Conservation (phyloP, 345 rosid species). For the Murraya paniculata region DNA sequence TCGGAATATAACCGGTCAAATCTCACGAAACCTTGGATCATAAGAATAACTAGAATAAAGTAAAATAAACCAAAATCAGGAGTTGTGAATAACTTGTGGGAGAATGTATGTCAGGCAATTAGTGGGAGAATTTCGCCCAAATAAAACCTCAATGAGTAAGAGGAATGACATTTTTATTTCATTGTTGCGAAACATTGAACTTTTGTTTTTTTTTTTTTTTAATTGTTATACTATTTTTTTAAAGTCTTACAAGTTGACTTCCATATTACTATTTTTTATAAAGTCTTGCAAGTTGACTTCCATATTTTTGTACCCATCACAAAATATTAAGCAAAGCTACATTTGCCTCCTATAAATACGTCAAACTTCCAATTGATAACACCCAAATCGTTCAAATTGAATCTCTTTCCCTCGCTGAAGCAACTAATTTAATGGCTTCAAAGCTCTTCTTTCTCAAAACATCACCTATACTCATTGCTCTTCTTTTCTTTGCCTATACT, state of each 20-base stretch:
- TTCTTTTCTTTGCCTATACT: slow-evolving; percentile 7
- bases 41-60: neutral
- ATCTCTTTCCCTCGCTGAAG: neutral
- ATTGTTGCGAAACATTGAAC: no score
- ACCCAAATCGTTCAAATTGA: neutral
- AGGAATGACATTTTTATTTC: no score
- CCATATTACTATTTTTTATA: no score
- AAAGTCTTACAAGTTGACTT: no score
- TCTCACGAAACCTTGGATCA: neutral
- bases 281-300: neutral
- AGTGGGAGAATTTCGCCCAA: no score
- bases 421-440: slow-evolving; percentile 5
- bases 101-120: no score
- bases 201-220: no score
- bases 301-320: neutral
- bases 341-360: neutral
- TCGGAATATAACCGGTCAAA: neutral
- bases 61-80: no score
- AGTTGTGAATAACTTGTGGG: no score
- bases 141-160: no score
- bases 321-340: neutral
- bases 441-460: neutral
- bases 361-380: neutral
- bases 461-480: neutral
- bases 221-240: no score